Conservation (phyloP, 2,329 filamentous ascomycete genomes). For the Aspergillus aculeatinus region DNA sequence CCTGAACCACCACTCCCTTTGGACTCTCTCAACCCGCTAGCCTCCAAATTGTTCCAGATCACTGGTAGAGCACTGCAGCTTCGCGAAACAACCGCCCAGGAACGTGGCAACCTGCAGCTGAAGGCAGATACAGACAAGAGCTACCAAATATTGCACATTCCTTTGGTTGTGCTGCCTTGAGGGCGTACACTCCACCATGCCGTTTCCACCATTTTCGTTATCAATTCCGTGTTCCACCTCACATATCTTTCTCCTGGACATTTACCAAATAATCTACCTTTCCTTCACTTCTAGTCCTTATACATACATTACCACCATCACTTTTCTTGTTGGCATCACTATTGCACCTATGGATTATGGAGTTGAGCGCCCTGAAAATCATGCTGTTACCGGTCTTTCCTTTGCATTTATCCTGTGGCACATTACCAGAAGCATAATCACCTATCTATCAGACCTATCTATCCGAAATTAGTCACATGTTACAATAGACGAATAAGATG, state of each 20-base stretch:
- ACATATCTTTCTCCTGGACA: not conserved
- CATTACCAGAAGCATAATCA: not conserved
- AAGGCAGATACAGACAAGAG: not conserved
- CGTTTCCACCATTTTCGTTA: not conserved
- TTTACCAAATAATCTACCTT: constrained; percentile 4
- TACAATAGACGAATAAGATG: not conserved
- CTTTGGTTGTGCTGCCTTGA: constrained; percentile 3
- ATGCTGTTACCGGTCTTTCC: not conserved
- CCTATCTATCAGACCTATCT: not conserved
- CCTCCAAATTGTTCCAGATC: constrained; percentile 13
- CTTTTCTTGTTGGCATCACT: not conserved
- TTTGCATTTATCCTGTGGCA: not conserved
- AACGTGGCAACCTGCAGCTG: not conserved
- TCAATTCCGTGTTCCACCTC: not conserved
- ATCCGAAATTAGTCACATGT: not conserved
- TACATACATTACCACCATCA: constrained; percentile 2
- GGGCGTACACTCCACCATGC: not conserved
- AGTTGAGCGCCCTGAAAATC: constrained; percentile 8
- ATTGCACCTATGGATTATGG: constrained; percentile 1
- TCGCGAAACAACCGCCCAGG: constrained; percentile 11
- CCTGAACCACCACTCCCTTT: constrained; percentile 3
- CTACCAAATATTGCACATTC: constrained; percentile 4
- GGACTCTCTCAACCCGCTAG: constrained; percentile 12
- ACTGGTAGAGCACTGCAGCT: constrained; percentile 13
- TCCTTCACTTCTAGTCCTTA: constrained; percentile 5